phyloP scores from a whole-genome alignment of 345 rosid species.

The Euphorbia tirucalli region DNA sequence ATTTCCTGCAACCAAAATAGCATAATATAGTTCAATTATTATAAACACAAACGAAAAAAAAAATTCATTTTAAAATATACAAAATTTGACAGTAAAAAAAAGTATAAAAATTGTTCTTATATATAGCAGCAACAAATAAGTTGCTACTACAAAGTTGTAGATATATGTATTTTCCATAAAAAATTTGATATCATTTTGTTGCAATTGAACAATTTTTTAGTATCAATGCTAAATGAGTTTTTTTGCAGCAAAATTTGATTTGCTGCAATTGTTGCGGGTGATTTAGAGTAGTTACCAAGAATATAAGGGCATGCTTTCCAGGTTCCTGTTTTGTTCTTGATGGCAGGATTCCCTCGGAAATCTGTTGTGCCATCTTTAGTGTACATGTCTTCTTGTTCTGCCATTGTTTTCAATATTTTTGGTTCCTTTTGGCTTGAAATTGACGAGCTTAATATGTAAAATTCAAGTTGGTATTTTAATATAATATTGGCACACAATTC shows the following conservation, averaged over 20 bases:
- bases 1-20: slow-evolving; percentile 25
- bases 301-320: slow-evolving; percentile 45
- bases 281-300: slow-evolving; percentile 25
- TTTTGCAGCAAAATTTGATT: too few species aligned
- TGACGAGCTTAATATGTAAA: neutral
- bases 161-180: too few species aligned
- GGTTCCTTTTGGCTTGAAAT: neutral
- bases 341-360: slow-evolving; percentile 32
- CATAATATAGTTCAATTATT: neutral
- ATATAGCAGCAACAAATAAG: too few species aligned
- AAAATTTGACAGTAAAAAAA: too few species aligned
- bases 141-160: too few species aligned
- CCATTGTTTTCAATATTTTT: slow-evolving; percentile 17
- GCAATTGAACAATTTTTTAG: too few species aligned
- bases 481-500: slow-evolving; percentile 27
- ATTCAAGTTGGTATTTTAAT: neutral
- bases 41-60: too few species aligned
- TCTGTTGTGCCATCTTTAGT: slow-evolving; percentile 40
- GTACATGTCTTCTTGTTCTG: slow-evolving; percentile 24
- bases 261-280: too few species aligned
- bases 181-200: too few species aligned
- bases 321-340: slow-evolving; percentile 37
- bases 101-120: neutral
- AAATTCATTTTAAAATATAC: too few species aligned
- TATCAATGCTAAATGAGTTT: too few species aligned